Conservation (phyloP, 2,329 filamentous ascomycete genomes). For the Xylaria sp. region DNA sequence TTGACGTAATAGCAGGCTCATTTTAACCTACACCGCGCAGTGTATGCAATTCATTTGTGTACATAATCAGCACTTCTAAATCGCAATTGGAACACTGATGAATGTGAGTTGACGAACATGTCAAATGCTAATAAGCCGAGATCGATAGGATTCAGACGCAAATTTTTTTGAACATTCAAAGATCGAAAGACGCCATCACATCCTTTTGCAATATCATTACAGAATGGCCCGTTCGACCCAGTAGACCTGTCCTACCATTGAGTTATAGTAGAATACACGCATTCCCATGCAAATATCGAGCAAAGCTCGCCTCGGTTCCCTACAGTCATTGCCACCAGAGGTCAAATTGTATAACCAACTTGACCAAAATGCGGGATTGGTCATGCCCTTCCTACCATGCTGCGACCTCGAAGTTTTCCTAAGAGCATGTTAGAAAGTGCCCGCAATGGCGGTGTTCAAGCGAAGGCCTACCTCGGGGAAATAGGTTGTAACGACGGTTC, state of each 20-base stretch:
- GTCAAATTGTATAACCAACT: slow-evolving; percentile 27
- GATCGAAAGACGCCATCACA: slow-evolving; percentile 4
- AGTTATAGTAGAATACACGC: slow-evolving; percentile 37
- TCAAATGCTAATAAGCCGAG: not conserved
- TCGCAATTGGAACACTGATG: not conserved
- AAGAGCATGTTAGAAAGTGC: slow-evolving; percentile 48
- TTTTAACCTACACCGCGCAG: not conserved
- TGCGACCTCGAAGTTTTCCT: slow-evolving; percentile 94
- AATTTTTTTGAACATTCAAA: not conserved
- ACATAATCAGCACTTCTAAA: not conserved
- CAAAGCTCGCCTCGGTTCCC: slow-evolving; percentile 14
- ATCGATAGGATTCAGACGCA: not conserved
- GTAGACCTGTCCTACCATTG: slow-evolving; percentile 7
- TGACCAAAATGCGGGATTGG: slow-evolving; percentile 9
- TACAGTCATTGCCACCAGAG: slow-evolving; percentile 13
- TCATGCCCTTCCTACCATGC: slow-evolving; percentile 72
- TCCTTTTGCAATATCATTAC: slow-evolving; percentile 15
- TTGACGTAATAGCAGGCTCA: slow-evolving; percentile 32
- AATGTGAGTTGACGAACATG: not conserved
- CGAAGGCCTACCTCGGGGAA: slow-evolving; percentile 81
- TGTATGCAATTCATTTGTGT: not conserved
- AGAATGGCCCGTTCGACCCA: slow-evolving; percentile 9
- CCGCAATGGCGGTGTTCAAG: not conserved
- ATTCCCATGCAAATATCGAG: slow-evolving; percentile 30
- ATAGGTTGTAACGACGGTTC: slow-evolving; percentile 95